Evolutionary conservation across 805 yeast species (phyloP), one percentile per base, ranked within the genome.

Genomic region (Wilhelminamyces savonicus): DNA sequence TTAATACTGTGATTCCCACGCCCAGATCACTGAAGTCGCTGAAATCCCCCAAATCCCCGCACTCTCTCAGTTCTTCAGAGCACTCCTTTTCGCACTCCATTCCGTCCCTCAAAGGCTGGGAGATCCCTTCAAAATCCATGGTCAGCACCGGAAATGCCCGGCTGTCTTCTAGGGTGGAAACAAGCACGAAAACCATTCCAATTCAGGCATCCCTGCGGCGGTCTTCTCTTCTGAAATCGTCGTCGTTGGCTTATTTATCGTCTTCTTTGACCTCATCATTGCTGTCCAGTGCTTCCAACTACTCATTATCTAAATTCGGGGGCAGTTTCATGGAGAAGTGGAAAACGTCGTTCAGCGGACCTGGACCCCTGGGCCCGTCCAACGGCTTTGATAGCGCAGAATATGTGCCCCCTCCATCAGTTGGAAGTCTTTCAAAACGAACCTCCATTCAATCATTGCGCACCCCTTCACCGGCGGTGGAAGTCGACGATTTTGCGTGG

Each of bases 261-360:
- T 59, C 68, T 9, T 63, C 70, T 3, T 50, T 65, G 31, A 60
- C 52, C 31, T 55, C 62, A 3, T 60, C 68, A 2, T 44, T 56
- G 6, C 51, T 59, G 6, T 59, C 66, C 2, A 41, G 43, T 27
- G 54, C 62, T 2, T 59, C 66, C 3, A 59, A 58, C 29, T 62
- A 56, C 38, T 63, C 69, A 1, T 41, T 64, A 14, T 50, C 64
- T 4, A 60, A 62, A 31, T 34, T 63, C 16, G 69, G 71, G 1
- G 57, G 65, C 15, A 58, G 69, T 28, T 63, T 66, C 35, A 41
- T 66, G 40, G 74, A 66, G 7, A 64, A 60, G 39, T 66, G 74
- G 72, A 56, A 54, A 33, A 50, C 48, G 30, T 54, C 65, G 2
- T 48, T 59, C 20, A 47, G 46, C 4, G 31, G 45, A 34, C 26